Evolutionary conservation across 768 basidiomycete genomes (phyloP).

Genomic region (Leccinum truebloodii): DNA sequence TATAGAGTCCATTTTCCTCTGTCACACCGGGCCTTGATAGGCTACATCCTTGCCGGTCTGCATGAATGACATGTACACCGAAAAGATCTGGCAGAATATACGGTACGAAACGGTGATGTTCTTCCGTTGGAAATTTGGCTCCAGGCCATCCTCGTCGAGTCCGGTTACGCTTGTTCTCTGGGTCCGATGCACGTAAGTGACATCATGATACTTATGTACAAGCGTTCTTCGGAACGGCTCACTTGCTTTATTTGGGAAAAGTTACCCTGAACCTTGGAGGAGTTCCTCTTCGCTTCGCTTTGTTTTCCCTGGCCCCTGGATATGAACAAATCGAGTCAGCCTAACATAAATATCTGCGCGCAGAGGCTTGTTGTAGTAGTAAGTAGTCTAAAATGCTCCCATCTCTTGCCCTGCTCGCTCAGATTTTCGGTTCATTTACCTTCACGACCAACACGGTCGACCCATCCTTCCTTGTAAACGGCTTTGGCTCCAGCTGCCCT

Average conservation of each 20-base stretch:
- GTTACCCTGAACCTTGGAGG: not conserved
- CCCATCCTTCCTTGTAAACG: constrained; percentile 30
- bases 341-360: constrained; percentile 9
- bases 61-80: not conserved
- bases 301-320: not conserved
- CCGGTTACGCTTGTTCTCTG: not conserved
- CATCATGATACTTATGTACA: no score
- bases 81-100: not conserved
- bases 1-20: not conserved
- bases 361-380: no score
- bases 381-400: constrained; percentile 16
- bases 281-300: not conserved
- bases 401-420: constrained; percentile 23
- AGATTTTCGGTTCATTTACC: constrained; percentile 22
- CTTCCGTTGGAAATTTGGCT: not conserved
- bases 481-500: constrained; percentile 54
- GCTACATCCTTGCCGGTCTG: not conserved
- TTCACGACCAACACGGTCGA: constrained; percentile 22
- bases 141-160: not conserved
- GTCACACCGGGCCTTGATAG: not conserved
- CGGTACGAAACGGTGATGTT: not conserved
- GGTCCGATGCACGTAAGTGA: not conserved
- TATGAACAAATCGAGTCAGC: not conserved
- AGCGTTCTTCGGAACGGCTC: no score
- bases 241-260: not conserved